These are phyloP conservation scores for Akanthomyces lecanii DNA, from an alignment of 2,329 filamentous ascomycete genomes.

Conservation along the genomic window DNA sequence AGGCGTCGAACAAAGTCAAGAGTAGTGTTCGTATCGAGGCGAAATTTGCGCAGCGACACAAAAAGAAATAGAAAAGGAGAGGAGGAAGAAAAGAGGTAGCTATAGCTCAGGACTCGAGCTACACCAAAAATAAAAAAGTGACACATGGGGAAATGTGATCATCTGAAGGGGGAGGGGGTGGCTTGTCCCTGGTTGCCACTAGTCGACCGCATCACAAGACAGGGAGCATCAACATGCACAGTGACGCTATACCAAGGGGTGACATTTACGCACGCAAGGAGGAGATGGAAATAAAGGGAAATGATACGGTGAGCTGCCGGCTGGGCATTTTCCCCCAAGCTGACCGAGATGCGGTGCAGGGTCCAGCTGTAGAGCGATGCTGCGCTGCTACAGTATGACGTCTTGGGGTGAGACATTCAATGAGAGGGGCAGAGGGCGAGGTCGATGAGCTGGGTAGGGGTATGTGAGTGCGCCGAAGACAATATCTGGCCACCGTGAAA, in stretches of 20 bases:
- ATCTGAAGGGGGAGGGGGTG: slow-evolving; percentile 9
- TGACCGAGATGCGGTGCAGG: neutral
- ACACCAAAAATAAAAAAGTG: neutral
- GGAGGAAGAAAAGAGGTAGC: neutral
- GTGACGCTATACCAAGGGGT: neutral
- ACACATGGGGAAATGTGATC: neutral
- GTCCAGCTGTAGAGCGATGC: neutral
- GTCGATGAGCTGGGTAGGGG: no score
- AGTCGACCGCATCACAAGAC: neutral
- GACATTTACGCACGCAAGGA: neutral
- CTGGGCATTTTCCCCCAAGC: neutral
- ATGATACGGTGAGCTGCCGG: neutral
- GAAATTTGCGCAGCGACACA: neutral
- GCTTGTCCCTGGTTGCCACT: neutral
- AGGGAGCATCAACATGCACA: neutral
- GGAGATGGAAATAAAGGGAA: neutral
- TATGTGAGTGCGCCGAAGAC: no score
- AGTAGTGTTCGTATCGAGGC: neutral
- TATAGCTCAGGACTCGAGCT: neutral
- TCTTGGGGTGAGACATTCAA: neutral
- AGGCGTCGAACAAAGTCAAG: no score
- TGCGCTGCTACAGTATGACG: neutral
- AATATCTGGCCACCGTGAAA: no score
- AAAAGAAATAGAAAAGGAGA: neutral
- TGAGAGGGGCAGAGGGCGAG: neutral